A percentile compares a stretch with the other conserved stretches of the same genome.
These are phyloP conservation scores for Hanseniaspora jakobsenii DNA, from an alignment of 805 yeast genomes.

Conservation along the genomic window DNA sequence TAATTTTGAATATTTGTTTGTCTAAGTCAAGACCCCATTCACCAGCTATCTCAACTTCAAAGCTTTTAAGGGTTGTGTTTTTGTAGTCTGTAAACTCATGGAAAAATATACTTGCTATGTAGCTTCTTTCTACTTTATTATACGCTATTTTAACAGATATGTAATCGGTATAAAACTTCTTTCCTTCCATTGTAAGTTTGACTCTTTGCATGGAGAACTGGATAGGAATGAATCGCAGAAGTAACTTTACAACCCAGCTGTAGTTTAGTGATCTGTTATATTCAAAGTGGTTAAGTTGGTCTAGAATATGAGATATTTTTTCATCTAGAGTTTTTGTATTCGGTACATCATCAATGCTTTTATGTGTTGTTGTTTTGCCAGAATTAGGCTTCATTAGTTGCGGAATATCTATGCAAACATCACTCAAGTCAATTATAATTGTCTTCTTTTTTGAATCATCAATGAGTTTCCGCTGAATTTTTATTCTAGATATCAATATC, in stretches of 20 bases:
- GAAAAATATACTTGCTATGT: conserved; percentile 4
- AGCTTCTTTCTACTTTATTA: not conserved
- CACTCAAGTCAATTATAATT: conserved; percentile 6
- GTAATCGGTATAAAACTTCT: conserved; percentile 14
- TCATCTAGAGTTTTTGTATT: not conserved
- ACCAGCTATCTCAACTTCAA: conserved; percentile 10
- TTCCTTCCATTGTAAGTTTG: not conserved
- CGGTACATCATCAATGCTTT: not conserved
- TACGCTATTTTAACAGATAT: conserved; percentile 5
- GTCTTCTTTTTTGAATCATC: conserved; percentile 10
- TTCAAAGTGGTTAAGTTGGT: not conserved
- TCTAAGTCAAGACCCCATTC: not conserved
- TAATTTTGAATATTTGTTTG: not conserved
- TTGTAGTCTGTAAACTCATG: conserved; percentile 13
- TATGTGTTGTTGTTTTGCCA: too few species aligned
- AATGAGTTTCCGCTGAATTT: conserved; percentile 5
- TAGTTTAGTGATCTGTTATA: not conserved
- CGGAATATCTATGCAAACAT: not conserved
- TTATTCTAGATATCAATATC: conserved; percentile 9
- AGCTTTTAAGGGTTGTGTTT: conserved; percentile 3
- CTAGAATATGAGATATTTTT: too few species aligned
- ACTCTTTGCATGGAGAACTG: conserved; percentile 13
- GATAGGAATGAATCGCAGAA: conserved; percentile 3
- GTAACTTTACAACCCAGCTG: not conserved
- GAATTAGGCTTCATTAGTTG: not conserved